Conservation (phyloP, 192 early-diverging fungal genomes). For the Phlyctochytrium planicorne region DNA sequence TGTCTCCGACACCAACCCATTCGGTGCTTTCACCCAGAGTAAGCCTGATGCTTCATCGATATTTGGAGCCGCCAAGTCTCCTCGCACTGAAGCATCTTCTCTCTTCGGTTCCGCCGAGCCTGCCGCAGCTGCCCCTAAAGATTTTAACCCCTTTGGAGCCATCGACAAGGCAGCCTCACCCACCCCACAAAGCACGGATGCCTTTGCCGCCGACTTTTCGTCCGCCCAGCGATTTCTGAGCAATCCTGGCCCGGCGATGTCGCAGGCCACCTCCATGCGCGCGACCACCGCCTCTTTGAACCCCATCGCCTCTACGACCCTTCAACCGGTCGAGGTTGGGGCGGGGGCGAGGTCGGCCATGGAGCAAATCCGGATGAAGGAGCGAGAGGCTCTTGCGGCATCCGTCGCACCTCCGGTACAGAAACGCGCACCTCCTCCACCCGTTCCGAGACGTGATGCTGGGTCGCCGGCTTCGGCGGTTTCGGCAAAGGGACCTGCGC, state of each 20-base stretch:
- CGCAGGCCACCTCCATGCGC: too few species aligned
- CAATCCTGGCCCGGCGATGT: too few species aligned
- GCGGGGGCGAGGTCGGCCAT: constrained; percentile 17
- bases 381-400: constrained; percentile 22
- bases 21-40: too few species aligned
- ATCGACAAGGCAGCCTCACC: neutral
- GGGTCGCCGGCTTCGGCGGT: constrained; percentile 5
- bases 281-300: too few species aligned
- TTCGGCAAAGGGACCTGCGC: neutral
- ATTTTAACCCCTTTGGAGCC: constrained; percentile 23
- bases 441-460: neutral
- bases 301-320: too few species aligned
- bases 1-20: neutral
- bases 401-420: neutral
- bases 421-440: constrained; percentile 3
- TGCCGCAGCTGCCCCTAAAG: constrained; percentile 3
- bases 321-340: too few species aligned
- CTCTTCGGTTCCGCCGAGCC: constrained; percentile 2
- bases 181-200: neutral
- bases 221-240: too few species aligned
- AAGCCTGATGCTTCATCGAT: too few species aligned
- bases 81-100: too few species aligned
- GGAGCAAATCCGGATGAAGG: constrained; percentile 28
- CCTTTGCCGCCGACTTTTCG: neutral
- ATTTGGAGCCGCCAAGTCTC: too few species aligned